Conservation (phyloP, 2,329 filamentous ascomycete species). For the Pestalotiopsis fici region DNA sequence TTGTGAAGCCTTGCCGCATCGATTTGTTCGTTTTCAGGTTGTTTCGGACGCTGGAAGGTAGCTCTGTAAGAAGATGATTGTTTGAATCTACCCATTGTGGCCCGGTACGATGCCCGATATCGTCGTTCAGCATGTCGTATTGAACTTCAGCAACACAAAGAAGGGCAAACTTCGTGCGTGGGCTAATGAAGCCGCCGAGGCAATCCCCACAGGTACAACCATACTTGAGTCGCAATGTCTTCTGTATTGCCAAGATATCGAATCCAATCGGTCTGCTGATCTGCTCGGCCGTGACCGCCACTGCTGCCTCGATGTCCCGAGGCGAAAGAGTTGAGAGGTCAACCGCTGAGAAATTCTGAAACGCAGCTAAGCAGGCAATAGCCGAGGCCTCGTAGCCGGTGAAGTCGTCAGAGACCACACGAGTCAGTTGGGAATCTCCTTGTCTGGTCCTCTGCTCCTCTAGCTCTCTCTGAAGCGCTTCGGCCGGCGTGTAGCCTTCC, state of each 20-base stretch:
- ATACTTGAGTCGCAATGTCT: slow-evolving; percentile 27
- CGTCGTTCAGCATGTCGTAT: slow-evolving; percentile 9
- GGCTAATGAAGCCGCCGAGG: slow-evolving; percentile 36
- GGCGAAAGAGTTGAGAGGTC: slow-evolving; percentile 11
- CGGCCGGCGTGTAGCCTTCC: slow-evolving; percentile 33
- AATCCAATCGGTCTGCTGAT: background rate
- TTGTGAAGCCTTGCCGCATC: slow-evolving; percentile 31
- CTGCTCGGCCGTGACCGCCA: slow-evolving; percentile 8
- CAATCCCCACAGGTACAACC: slow-evolving; percentile 40
- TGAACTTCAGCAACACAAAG: slow-evolving; percentile 23
- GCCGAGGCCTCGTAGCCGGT: slow-evolving; percentile 25
- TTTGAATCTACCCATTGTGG: background rate
- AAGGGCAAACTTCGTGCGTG: slow-evolving; percentile 34
- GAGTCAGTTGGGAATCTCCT: slow-evolving; percentile 11
- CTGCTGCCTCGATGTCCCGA: slow-evolving; percentile 4
- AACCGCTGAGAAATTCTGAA: slow-evolving; percentile 18
- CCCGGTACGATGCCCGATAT: background rate
- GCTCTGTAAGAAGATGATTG: slow-evolving; percentile 6
- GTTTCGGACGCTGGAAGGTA: slow-evolving; percentile 13
- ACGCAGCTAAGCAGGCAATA: slow-evolving; percentile 26
- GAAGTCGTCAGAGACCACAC: slow-evolving; percentile 29
- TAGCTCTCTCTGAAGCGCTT: slow-evolving; percentile 28
- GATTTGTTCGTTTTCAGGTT: slow-evolving; percentile 35
- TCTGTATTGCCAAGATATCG: slow-evolving; percentile 1
- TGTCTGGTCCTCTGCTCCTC: slow-evolving; percentile 25